Evolutionary conservation across 202 grass and related monocot genomes (phyloP).

Genomic region (Dendrocalamus latiflorus): DNA sequence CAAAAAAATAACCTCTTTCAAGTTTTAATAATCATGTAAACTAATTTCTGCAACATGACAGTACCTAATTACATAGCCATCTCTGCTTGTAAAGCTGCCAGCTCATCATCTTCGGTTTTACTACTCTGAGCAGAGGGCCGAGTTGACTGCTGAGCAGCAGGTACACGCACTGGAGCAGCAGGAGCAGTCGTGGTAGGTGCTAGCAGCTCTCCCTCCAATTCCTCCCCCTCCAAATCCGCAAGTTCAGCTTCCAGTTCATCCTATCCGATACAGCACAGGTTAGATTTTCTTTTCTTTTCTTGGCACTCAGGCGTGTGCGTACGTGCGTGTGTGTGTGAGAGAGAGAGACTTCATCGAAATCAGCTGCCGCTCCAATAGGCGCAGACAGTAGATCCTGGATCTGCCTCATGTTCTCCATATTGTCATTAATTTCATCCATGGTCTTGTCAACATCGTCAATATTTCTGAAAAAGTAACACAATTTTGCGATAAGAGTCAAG

Average conservation of each 20-base stretch:
- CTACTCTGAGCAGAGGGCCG: constrained; percentile 52
- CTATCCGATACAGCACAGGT: constrained; percentile 38
- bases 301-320: neutral
- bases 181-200: constrained; percentile 56
- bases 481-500: neutral
- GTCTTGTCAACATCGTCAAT: constrained; percentile 89
- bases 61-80: constrained; percentile 78
- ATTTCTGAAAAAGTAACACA: constrained; percentile 50
- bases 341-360: constrained; percentile 76
- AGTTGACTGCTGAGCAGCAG: constrained; percentile 40
- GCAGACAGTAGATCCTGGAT: constrained; percentile 75
- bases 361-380: constrained; percentile 69
- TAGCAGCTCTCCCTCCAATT: constrained; percentile 75
- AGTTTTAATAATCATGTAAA: neutral
- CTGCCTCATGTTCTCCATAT: constrained; percentile 91
- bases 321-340: neutral
- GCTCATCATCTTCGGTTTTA: constrained; percentile 62
- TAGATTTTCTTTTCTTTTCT: neutral
- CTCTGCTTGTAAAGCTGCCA: constrained; percentile 64
- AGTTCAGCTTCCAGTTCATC: constrained; percentile 97
- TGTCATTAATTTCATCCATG: constrained; percentile 97
- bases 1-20: neutral
- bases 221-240: constrained; percentile 73
- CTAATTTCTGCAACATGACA: neutral
- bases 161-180: constrained; percentile 43